Evolutionary conservation across 2,329 filamentous ascomycete genomes (phyloP).

Genomic region (Ophiostoma angusticollis): DNA sequence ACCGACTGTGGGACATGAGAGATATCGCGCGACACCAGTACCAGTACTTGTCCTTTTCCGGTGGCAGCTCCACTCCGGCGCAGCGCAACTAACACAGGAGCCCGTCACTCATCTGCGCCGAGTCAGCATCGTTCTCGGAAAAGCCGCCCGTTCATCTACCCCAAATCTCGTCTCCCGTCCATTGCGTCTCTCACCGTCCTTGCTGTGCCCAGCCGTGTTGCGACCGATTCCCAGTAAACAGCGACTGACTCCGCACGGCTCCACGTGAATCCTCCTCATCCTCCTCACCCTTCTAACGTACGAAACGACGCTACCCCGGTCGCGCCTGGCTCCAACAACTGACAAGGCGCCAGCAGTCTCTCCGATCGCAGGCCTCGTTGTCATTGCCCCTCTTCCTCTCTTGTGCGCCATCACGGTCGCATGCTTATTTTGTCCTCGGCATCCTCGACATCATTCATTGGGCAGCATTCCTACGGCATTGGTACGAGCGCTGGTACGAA

Average conservation of each 20-base stretch:
- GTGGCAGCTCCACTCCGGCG: no score
- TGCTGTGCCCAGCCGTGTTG: background rate
- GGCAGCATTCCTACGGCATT: background rate
- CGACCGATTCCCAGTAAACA: slow-evolving; percentile 8
- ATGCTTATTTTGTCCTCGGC: background rate
- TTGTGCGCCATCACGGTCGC: no score
- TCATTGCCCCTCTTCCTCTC: background rate
- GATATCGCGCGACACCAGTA: no score
- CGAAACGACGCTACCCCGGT: background rate
- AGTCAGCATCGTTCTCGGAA: no score
- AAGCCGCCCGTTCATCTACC: no score
- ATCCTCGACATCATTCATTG: background rate
- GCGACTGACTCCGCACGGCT: slow-evolving; percentile 2
- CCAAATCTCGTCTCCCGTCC: background rate
- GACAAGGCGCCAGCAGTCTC: background rate
- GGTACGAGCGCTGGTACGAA: no score
- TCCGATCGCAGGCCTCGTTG: no score
- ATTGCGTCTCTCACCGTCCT: background rate
- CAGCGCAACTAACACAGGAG: no score
- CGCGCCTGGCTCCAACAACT: background rate
- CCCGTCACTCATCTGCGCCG: no score
- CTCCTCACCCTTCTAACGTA: background rate
- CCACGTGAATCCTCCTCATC: slow-evolving; percentile 5
- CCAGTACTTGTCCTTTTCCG: no score
- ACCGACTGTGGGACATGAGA: no score